Conservation (phyloP, 78 protist genomes). For the Dictyostelium firmibasis region DNA sequence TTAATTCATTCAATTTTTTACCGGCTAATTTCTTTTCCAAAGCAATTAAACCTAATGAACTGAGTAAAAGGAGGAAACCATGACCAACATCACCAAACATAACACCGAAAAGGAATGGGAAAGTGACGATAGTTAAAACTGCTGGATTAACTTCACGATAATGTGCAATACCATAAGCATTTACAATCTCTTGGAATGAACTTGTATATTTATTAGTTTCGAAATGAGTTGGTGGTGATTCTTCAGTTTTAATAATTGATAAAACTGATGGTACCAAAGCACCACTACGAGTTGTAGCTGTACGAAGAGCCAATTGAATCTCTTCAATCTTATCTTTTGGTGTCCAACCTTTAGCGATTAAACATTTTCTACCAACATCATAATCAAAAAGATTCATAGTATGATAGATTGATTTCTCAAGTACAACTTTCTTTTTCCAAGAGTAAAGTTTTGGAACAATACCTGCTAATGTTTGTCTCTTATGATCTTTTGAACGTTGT, state of each 20-base stretch:
- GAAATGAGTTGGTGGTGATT: constrained; percentile 97
- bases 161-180: constrained; percentile 97
- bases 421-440: constrained; percentile 74
- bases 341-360: constrained; percentile 95
- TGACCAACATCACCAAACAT: constrained; percentile 99
- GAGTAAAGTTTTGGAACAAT: constrained; percentile 23
- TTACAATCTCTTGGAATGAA: constrained; percentile 95
- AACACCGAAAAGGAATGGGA: constrained; percentile 99
- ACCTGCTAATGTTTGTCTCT: constrained; percentile 41
- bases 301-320: constrained; percentile 68
- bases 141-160: constrained; percentile 95
- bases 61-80: constrained; percentile 92
- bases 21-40: constrained; percentile 90
- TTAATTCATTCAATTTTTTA: constrained; percentile 86
- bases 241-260: constrained; percentile 62
- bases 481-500: constrained; percentile 75
- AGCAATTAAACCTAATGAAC: constrained; percentile 78
- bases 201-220: constrained; percentile 84
- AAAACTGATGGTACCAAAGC: constrained; percentile 86
- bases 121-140: constrained; percentile 96
- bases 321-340: constrained; percentile 75
- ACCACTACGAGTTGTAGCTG: constrained; percentile 83
- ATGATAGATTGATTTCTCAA: constrained; percentile 94
- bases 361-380: constrained; percentile 86
- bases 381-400: constrained; percentile 92